These are phyloP conservation scores for Aureobasidium sp. DNA, from an alignment of 2,329 filamentous ascomycete species.

Conservation along the genomic window DNA sequence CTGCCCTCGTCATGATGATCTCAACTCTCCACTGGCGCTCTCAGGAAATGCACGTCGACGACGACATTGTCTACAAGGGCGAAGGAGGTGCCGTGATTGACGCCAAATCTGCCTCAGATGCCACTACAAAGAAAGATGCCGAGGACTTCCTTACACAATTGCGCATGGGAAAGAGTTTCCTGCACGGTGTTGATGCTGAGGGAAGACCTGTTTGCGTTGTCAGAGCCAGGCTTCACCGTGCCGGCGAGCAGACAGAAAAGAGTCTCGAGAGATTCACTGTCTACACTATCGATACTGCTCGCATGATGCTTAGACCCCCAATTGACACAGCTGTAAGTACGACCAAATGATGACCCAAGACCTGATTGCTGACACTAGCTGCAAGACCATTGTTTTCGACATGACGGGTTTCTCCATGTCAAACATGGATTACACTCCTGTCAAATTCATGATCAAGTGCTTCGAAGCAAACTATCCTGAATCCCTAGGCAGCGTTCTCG, in stretches of 20 bases:
- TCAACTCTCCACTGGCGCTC: slow-evolving; percentile 89
- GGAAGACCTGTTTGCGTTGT: slow-evolving; percentile 84
- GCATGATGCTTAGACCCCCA: slow-evolving; percentile 68
- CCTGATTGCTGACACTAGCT: neutral
- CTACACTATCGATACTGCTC: slow-evolving; percentile 88
- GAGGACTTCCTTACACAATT: slow-evolving; percentile 77
- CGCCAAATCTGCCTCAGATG: slow-evolving; percentile 49
- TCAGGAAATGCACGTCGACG: slow-evolving; percentile 77
- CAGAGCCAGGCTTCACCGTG: slow-evolving; percentile 69
- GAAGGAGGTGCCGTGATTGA: slow-evolving; percentile 59
- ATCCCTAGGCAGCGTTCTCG: slow-evolving; percentile 76
- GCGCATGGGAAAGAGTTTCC: slow-evolving; percentile 83
- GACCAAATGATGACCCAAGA: neutral
- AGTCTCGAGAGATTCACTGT: slow-evolving; percentile 85
- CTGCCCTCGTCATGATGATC: slow-evolving; percentile 87
- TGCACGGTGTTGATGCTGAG: slow-evolving; percentile 77
- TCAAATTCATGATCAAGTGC: slow-evolving; percentile 99
- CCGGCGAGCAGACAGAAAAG: slow-evolving; percentile 72
- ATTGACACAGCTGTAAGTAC: slow-evolving; percentile 81
- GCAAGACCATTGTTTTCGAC: slow-evolving; percentile 82
- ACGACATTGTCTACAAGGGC: slow-evolving; percentile 72
- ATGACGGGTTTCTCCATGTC: slow-evolving; percentile 28
- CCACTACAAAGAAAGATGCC: slow-evolving; percentile 53
- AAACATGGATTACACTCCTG: slow-evolving; percentile 92
- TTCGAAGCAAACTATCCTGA: slow-evolving; percentile 99